Evolutionary conservation across 768 basidiomycete species (phyloP), one percentile per base, ranked within the genome.

Genomic region (Coprinopsis cinerea): DNA sequence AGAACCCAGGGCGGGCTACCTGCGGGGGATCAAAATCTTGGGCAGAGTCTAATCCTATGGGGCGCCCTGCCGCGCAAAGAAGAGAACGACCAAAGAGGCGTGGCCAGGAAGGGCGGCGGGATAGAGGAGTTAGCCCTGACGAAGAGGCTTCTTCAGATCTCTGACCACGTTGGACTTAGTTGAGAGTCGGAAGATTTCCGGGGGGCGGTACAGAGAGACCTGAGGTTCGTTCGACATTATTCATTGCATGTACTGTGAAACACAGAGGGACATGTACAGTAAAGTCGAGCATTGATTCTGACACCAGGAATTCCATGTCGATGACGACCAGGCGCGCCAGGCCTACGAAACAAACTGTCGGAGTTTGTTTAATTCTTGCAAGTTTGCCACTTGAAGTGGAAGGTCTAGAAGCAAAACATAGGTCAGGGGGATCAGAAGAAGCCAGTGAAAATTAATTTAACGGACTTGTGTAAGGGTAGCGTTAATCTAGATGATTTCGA

Each of bases 311-410:
- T n/a, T n/a, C n/a, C n/a, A n/a, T n/a, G n/a, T n/a, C n/a, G n/a
- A n/a, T n/a, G n/a, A n/a, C n/a, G n/a, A n/a, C n/a, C n/a, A n/a
- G n/a, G n/a, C n/a, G n/a, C n/a, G n/a, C n/a, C n/a, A n/a, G n/a
- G n/a, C n/a, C n/a, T n/a, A n/a, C n/a, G n/a, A n/a, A n/a, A n/a
- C n/a, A n/a, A n/a, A n/a, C n/a, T n/a, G n/a, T n/a, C n/a, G n/a
- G n/a, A n/a, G n/a, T n/a, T n/a, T n/a, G n/a, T n/a, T n/a, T 44
- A 49, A 25, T 49, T 44, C 27, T 42, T 44, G 41, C 48, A 49
- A 14, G 48, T 54, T 22, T 51, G 49, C 59, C 59, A 60, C 51
- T 58, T 50, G 53, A 60, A 58, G 47, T 56, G 52, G 47, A 55
- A 58, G 15, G 59, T 58, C 57, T 59, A 47, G 11, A 48, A 32